Evolutionary conservation across 1,284 basidiomycete species (phyloP).

Genomic region (Tylopilus sp.): DNA sequence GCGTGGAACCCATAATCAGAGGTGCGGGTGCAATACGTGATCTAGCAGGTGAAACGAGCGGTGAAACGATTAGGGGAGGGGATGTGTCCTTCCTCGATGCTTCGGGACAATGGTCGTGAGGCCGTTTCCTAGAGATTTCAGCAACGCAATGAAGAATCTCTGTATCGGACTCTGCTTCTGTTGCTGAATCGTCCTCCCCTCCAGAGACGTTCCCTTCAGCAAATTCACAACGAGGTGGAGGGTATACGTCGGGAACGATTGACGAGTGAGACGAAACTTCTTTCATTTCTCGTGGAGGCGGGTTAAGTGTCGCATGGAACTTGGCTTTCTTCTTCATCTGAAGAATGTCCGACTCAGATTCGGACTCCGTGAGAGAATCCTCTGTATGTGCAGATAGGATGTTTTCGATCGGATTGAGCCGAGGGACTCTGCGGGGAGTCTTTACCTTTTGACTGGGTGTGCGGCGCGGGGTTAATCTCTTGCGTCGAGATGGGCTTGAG

Average conservation of each 20-base stretch:
- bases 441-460: constrained; percentile 8
- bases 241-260: not conserved
- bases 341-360: constrained; percentile 25
- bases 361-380: constrained; percentile 33
- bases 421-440: not conserved
- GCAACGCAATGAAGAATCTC: constrained; percentile 30
- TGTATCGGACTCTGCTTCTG: constrained; percentile 34
- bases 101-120: not conserved
- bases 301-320: not conserved
- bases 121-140: constrained; percentile 18
- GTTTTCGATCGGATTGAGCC: constrained; percentile 9
- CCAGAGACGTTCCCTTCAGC: not conserved
- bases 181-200: constrained; percentile 31
- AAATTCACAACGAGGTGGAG: not conserved
- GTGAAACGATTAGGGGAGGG: constrained; percentile 20
- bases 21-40: constrained; percentile 7
- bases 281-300: not conserved
- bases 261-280: not conserved
- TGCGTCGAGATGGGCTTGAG: not conserved
- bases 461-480: not conserved
- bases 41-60: constrained; percentile 28
- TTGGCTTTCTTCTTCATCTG: constrained; percentile 7
- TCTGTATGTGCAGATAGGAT: constrained; percentile 12
- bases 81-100: not conserved
- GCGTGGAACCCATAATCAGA: constrained; percentile 1